Evolutionary conservation across 2,329 filamentous ascomycete species (phyloP).

Genomic region (Colletotrichum orchidophilum): DNA sequence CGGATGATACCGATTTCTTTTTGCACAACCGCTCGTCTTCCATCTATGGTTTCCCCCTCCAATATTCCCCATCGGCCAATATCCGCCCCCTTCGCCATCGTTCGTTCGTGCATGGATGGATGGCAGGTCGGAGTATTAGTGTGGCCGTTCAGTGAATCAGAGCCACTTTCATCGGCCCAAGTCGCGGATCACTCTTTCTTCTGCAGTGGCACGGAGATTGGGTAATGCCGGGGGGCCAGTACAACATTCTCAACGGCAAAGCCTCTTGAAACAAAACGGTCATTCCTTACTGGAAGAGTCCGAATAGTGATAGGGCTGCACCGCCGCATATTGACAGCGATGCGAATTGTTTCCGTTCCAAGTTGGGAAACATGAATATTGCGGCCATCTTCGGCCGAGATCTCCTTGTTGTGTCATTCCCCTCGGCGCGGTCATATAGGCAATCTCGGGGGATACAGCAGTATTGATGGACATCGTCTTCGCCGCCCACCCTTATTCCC

Average conservation of each 20-base stretch:
- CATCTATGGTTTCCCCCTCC: background rate
- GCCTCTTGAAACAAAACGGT: conserved; percentile 13
- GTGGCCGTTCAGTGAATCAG: background rate
- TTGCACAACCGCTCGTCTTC: background rate
- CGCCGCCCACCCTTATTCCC: background rate
- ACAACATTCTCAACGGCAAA: background rate
- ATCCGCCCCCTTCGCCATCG: conserved; percentile 6
- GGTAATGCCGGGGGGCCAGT: background rate
- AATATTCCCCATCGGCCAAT: conserved; percentile 18
- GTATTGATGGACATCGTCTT: conserved; percentile 22
- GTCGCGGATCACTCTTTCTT: conserved; percentile 4
- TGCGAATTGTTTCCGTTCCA: conserved; percentile 15
- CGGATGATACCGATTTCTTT: background rate
- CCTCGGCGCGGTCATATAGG: conserved; percentile 28
- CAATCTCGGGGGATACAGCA: conserved; percentile 37
- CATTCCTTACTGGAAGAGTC: background rate
- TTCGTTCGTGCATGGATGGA: background rate
- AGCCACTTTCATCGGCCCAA: conserved; percentile 2
- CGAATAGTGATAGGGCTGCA: conserved; percentile 39
- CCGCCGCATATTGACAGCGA: conserved; percentile 21
- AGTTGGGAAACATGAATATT: conserved; percentile 17
- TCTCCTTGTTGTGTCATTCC: conserved; percentile 1
- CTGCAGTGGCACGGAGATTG: conserved; percentile 21
- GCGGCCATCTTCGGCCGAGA: conserved; percentile 18
- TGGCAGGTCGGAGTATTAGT: background rate